Conservation (phyloP, 2,329 filamentous ascomycete species). For the Hymenoscyphus fructigenus region DNA sequence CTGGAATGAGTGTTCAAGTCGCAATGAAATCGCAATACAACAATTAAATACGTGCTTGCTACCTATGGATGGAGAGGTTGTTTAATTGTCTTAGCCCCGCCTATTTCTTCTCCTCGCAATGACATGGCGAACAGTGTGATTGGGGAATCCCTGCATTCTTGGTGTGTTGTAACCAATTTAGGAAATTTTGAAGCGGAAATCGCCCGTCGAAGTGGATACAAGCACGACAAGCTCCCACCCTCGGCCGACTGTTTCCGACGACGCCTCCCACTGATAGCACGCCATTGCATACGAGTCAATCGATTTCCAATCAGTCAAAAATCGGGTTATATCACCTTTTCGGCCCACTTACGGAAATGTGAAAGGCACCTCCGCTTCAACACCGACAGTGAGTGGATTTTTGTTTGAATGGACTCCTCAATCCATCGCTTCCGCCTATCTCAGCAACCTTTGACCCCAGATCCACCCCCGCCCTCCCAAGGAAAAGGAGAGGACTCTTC, state of each 20-base stretch:
- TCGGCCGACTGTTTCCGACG: neutral
- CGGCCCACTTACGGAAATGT: slow-evolving; percentile 3
- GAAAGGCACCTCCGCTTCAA: neutral
- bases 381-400: slow-evolving; percentile 6
- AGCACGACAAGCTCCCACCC: neutral
- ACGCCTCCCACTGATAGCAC: neutral
- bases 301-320: neutral
- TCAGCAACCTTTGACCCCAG: slow-evolving; percentile 5
- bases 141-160: neutral
- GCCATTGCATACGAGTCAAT: slow-evolving; percentile 1
- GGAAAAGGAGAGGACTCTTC: neutral
- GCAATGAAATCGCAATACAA: neutral
- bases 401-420: slow-evolving; percentile 1
- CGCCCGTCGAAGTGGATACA: neutral
- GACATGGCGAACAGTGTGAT: neutral
- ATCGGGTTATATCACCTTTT: neutral
- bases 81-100: neutral
- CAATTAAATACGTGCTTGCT: neutral
- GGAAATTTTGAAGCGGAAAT: neutral
- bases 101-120: neutral
- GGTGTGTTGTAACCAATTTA: neutral
- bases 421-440: slow-evolving; percentile 3
- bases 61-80: neutral
- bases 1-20: neutral
- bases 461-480: neutral